Conservation (phyloP, 169 alveolate species). For the Eimeria maxima region DNA sequence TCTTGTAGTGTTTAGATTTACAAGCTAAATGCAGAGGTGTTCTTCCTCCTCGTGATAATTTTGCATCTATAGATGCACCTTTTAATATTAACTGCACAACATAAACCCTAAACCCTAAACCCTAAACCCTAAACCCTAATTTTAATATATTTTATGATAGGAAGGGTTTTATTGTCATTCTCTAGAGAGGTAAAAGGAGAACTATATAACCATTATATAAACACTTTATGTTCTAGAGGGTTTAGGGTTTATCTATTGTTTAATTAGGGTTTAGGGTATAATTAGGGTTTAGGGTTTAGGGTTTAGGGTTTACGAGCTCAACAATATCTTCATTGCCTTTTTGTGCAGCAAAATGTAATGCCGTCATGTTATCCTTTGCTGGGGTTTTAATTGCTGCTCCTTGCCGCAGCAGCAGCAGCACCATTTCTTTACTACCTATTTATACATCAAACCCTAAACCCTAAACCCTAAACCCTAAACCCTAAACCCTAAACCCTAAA, state of each 20-base stretch:
- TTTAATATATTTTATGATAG: not conserved
- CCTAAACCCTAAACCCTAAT: slow-evolving; percentile 15
- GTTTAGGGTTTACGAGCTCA: too few species aligned
- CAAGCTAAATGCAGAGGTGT: not conserved
- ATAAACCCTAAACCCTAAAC: slow-evolving; percentile 34
- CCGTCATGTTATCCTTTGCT: slow-evolving; percentile 53
- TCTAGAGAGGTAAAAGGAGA: not conserved
- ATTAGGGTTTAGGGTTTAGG: too few species aligned
- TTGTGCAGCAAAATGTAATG: slow-evolving; percentile 66
- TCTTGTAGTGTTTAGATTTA: not conserved
- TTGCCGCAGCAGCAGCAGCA: slow-evolving; percentile 48
- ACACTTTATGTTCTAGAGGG: too few species aligned
- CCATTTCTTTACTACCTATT: not conserved
- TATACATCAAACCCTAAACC: not conserved
- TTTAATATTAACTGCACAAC: not conserved
- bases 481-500: slow-evolving; percentile 15
- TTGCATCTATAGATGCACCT: not conserved
- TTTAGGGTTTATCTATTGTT: too few species aligned
- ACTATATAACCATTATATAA: not conserved
- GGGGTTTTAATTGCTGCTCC: slow-evolving; percentile 25
- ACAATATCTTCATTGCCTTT: not conserved
- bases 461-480: slow-evolving; percentile 2
- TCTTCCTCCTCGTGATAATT: not conserved
- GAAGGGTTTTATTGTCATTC: not conserved
- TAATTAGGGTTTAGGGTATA: not conserved